Evolutionary conservation across 176 grass and related monocot species (phyloP), one percentile per base, ranked within the genome.

Genomic region (Oryza longistaminata): DNA sequence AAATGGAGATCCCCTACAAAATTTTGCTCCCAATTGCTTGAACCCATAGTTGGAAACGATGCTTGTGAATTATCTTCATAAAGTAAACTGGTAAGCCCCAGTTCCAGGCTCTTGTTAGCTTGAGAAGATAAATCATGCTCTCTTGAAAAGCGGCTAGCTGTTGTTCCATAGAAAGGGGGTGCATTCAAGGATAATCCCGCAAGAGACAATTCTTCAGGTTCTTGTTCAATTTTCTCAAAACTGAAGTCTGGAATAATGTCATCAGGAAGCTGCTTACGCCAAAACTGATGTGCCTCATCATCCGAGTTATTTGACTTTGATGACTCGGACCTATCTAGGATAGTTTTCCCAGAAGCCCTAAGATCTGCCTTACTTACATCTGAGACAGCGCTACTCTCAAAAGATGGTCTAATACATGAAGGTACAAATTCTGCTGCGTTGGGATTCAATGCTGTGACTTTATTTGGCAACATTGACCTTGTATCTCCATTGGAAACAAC

Each of bases 391-490:
- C 52, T 82, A 79, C 72, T 81, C 80, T 82, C 85, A 83, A 73
- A 73, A 31, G 87, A 80, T 39, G 91, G 91, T 89, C 76, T 89
- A 88, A 90, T 58, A 77, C 67, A 91, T 75, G 91, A 98, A 74
- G 96, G 96, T 64, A 95, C 85, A 83, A 99, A 96, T 84, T 94
- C 96, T 68, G 93, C 91, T 78, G 96, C 96, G 79, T 98, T 98
- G 67, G 96, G 96, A 96, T 98, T 98, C 52, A 98, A 87, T 80
- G 93, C 49, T 29, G 89, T 92, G 45, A 70, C 83, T 82, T 92
- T 98, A 83, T 84, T 93, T 69, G 88, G 48, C 81, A 89, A 88
- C 68, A 82, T 77, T 70, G 85, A 87, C 66, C 89, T 90, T 11
- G 44, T 61, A 37, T 90, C 86, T 71, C 75, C 65, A 64, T 85